A percentile compares a stretch with the other conserved stretches of the same genome.
These are phyloP conservation scores for Tricholoma sp. DNA, from an alignment of 768 basidiomycete species.

Conservation along the genomic window DNA sequence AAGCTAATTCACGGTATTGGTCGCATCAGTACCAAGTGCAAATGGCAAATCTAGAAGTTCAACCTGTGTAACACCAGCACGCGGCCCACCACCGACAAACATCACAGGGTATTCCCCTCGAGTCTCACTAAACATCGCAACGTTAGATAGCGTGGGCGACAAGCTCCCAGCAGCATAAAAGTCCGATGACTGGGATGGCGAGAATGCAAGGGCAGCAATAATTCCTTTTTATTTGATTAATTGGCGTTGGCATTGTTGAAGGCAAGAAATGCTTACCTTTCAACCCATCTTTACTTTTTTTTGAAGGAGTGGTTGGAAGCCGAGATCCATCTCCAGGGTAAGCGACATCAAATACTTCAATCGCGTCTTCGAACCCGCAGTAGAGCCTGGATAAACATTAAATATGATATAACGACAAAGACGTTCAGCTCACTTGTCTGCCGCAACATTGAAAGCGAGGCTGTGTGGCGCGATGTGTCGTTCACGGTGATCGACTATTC, in stretches of 20 bases:
- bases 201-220: constrained; percentile 79
- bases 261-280: constrained; percentile 54
- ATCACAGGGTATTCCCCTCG: constrained; percentile 48
- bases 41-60: no score
- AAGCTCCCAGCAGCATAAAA: constrained; percentile 81
- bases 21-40: background rate
- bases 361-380: constrained; percentile 25
- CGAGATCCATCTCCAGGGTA: constrained; percentile 20
- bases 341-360: constrained; percentile 22
- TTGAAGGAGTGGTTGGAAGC: constrained; percentile 19
- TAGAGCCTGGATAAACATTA: constrained; percentile 28
- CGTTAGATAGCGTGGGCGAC: constrained; percentile 46
- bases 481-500: constrained; percentile 91
- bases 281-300: constrained; percentile 60
- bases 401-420: background rate
- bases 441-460: constrained; percentile 69
- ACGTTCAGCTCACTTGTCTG: constrained; percentile 45
- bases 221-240: constrained; percentile 52
- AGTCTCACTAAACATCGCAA: constrained; percentile 63
- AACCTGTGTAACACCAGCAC: constrained; percentile 54
- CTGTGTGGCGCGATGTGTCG: constrained; percentile 83
- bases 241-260: background rate
- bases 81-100: constrained; percentile 55
- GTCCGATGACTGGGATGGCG: constrained; percentile 51
- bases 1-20: background rate